phyloP scores from a whole-genome alignment of 768 basidiomycete genomes.

The Favolaschia claudopus region DNA sequence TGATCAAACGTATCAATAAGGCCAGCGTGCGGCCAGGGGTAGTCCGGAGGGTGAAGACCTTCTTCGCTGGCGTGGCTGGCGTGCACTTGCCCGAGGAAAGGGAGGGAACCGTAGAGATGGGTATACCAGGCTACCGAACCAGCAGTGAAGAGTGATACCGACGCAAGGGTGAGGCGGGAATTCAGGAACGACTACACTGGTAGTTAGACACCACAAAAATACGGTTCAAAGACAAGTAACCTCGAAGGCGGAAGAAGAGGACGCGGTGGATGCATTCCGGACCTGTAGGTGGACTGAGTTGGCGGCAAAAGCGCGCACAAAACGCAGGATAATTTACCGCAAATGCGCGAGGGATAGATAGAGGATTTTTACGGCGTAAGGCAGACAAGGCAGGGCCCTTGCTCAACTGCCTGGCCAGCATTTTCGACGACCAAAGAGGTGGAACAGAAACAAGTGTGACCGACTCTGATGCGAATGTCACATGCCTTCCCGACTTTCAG shows the following conservation, averaged over 20 bases:
- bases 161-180: constrained; percentile 78
- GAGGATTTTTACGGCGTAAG: constrained; percentile 51
- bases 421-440: no score
- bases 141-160: constrained; percentile 77
- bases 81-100: constrained; percentile 91
- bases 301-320: no score
- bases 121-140: constrained; percentile 98
- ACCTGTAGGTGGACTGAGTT: constrained; percentile 49
- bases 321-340: constrained; percentile 50
- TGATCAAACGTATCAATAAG: constrained; percentile 94
- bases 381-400: constrained; percentile 64
- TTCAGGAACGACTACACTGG: constrained; percentile 62
- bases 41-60: constrained; percentile 86
- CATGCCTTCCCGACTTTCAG: no score
- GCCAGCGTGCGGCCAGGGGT: constrained; percentile 95
- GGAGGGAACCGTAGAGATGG: constrained; percentile 88
- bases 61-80: constrained; percentile 94
- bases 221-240: constrained; percentile 43
- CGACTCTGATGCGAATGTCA: no score
- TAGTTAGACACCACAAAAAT: background rate
- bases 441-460: no score
- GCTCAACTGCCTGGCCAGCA: constrained; percentile 82
- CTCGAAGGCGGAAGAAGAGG: constrained; percentile 65
- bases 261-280: constrained; percentile 73
- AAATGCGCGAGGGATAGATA: constrained; percentile 51